Base-by-base conservation (phyloP, 2,329 filamentous ascomycete genomes). In the Taxawa tesnikishii region DNA sequence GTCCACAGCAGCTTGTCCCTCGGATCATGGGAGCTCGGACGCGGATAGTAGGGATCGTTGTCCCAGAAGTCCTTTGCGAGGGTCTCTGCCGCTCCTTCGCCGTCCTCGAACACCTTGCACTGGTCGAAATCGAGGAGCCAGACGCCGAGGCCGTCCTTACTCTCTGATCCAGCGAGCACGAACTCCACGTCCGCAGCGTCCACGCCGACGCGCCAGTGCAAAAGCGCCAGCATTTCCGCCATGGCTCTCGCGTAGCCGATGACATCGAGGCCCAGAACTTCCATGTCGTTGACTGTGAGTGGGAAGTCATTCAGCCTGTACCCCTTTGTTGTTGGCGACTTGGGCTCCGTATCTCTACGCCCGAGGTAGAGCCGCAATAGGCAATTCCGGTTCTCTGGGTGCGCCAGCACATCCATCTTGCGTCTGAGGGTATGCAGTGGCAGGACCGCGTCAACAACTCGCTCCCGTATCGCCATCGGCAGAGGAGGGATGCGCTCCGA, bases 61-160 rank as follows among this genome's bases (percentile, higher is more conserved):
- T 49, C 46, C 43, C 52, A 60, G 27, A 69, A 72, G 0, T 56
- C 57, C 3, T 34, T 18, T 3, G 37, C 40, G 0, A 57, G 59
- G 1, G 62, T 62, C 21, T 58, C 48, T 9, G 52, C 29, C 0
- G 68, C 41, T 0, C 64, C 63, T 0, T 36, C 32, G 1, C 37
- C 29, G 24, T 64, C 51, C 0, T 43, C 19, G 58, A 73, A 33
- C 59, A 69, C 43, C 47, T 72, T 36, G 65, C 70, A 46, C 70
- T 71, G 23, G 61, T 73, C 47, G 63, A 75, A 56, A 70, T 77
- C 60, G 66, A 77, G 62, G 4, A 53, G 38, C 48, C 48, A 51
- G 18, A 51, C n/a, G n/a, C n/a, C n/a, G n/a, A n/a, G n/a, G n/a
- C n/a, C n/a, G n/a, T n/a, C n/a, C n/a, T n/a, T n/a, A n/a, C n/a